Percentiles rank a stretch among this genome's conserved stretches.
phyloP scores from a whole-genome alignment of 208 protist species.

The Zelonia costaricensis region DNA sequence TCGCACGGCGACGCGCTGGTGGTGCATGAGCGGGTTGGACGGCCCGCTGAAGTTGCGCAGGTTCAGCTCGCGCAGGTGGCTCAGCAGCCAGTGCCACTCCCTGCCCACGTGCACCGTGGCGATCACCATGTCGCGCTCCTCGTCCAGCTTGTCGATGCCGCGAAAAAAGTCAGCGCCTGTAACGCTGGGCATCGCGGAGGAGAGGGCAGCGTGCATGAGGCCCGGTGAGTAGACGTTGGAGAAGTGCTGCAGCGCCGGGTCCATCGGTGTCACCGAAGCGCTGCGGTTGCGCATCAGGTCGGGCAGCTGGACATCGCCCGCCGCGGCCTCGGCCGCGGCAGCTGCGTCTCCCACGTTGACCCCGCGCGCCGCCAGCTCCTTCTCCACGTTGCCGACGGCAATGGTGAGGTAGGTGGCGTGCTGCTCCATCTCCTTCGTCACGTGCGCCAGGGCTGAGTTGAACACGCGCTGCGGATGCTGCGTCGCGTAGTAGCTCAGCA shows the following conservation, averaged over 20 bases:
- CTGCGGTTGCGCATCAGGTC: conserved; percentile 4
- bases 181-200: not conserved
- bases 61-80: conserved; percentile 4
- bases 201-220: not conserved
- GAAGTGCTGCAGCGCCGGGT: conserved; percentile 1
- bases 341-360: not conserved
- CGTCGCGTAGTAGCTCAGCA: conserved; percentile 48
- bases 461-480: conserved; percentile 33
- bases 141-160: conserved; percentile 20
- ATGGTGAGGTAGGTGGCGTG: conserved; percentile 24
- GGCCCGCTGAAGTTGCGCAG: not conserved
- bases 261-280: not conserved
- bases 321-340: not conserved
- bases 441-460: conserved; percentile 31
- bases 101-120: conserved; percentile 27
- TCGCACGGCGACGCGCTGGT: conserved; percentile 10
- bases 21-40: not conserved
- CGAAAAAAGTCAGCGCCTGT: conserved; percentile 1
- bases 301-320: not conserved
- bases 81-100: conserved; percentile 28
- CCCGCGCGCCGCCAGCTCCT: conserved; percentile 18
- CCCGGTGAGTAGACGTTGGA: not conserved
- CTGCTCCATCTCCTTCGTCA: conserved; percentile 28
- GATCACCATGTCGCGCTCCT: conserved; percentile 16
- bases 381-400: conserved; percentile 28